Conservation (phyloP, 2,329 filamentous ascomycete species). For the Stachybotrys echinatus region DNA sequence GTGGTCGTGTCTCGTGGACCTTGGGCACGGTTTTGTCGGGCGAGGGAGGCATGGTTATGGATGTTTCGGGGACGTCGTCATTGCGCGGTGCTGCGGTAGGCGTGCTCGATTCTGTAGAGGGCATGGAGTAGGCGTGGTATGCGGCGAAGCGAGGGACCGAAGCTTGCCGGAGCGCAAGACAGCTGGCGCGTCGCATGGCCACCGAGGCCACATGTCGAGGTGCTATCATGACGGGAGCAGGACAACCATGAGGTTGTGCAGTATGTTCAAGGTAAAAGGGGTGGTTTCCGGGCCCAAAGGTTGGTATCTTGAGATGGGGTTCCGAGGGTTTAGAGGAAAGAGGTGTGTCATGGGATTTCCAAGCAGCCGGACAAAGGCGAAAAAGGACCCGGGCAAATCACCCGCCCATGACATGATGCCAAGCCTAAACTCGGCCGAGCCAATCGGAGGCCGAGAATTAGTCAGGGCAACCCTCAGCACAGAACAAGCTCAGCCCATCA, state of each 20-base stretch:
- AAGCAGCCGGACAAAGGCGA: background rate
- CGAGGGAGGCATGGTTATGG: constrained; percentile 34
- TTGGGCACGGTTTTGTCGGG: constrained; percentile 33
- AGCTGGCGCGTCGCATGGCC: constrained; percentile 33
- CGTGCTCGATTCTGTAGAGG: constrained; percentile 39
- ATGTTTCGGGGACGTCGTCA: constrained; percentile 39
- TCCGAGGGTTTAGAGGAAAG: background rate
- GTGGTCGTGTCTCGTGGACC: constrained; percentile 48
- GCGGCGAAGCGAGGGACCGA: constrained; percentile 24
- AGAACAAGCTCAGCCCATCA: no score
- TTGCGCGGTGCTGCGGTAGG: constrained; percentile 33
- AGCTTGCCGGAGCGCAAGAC: constrained; percentile 32
- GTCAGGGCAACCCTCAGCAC: constrained; percentile 13
- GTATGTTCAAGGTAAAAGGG: background rate
- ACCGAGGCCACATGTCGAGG: constrained; percentile 33
- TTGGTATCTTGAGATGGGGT: background rate
- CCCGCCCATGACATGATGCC: constrained; percentile 8
- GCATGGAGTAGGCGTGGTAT: constrained; percentile 43
- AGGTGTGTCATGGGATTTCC: background rate
- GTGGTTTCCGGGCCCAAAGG: background rate
- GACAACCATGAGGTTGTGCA: constrained; percentile 14
- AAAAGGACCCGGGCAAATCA: background rate
- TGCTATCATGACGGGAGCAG: constrained; percentile 34
- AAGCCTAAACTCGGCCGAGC: constrained; percentile 20
- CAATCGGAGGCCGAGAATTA: constrained; percentile 29